Base-by-base conservation (phyloP, 768 basidiomycete species). In the Tulasnella sp. region DNA sequence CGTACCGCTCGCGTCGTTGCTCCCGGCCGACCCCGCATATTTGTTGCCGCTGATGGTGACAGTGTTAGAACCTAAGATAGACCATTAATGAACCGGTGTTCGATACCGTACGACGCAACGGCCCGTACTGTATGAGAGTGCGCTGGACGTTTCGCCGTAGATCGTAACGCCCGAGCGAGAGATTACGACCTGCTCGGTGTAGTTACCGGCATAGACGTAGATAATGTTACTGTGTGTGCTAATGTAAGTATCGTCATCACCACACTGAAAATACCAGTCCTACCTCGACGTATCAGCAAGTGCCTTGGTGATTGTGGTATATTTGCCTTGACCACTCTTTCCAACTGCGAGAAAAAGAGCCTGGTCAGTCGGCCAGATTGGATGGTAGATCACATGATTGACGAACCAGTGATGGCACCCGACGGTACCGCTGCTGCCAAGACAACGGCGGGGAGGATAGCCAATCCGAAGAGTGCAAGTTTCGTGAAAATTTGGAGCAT, bases 1-100 rank as follows among this genome's bases (percentile, higher is more conserved):
- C 8, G 75, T 76, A 19, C 72, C 75, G 44, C 74, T 75, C 3
- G 59, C 66, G 41, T 75, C 74, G 67, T 76, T 72, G 26, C 74
- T 71, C 17, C 75, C 75, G 16, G 74, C 75, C 9, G 5, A 19
- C 6, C 69, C 75, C 2, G 79, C 79, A 35, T 34, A 26, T 17
- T 47, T 71, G 72, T 72, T 72, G n/a, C 65, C 41, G 37, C 41
- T 52, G 59, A 70, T 73, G 26, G 73, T 74, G 29, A 71, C 41
- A n/a, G 59, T 70, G 37, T 70, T 66, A 12, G 64, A 66, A 34
- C 64, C 64, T 66, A 17, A 66, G 22, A 22, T 29, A 5, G 1
- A 59, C 32, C 29, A 34, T 34, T 1, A 66, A 3, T 66, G 12
- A 59, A 16, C 11, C 26, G 17, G 36, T 6, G 17, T 29, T 22